Evolutionary conservation across 139 green algal species (phyloP).

Genomic region (Astrephomene gubernaculifera): DNA sequence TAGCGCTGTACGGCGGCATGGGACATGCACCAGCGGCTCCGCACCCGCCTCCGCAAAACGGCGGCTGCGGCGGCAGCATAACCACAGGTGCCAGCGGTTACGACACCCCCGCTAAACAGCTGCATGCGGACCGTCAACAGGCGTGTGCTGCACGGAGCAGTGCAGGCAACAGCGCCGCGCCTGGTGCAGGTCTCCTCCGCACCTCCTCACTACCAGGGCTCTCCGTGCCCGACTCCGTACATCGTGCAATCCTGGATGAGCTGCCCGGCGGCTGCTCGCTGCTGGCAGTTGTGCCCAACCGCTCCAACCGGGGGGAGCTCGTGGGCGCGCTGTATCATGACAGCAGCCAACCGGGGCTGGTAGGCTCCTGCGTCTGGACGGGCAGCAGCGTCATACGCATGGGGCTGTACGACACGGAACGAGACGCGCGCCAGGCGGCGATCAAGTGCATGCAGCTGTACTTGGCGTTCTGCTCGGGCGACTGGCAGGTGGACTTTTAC

Average conservation of each 20-base stretch:
- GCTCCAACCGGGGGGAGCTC: slow-evolving; percentile 27
- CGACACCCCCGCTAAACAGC: no score
- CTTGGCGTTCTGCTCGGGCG: slow-evolving; percentile 15
- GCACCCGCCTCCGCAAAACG: no score
- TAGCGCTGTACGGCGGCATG: no score
- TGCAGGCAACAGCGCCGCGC: no score
- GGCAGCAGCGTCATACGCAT: slow-evolving; percentile 21
- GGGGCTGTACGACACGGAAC: slow-evolving; percentile 45
- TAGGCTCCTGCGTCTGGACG: slow-evolving; percentile 16
- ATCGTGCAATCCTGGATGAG: slow-evolving; percentile 8
- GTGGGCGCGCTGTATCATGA: slow-evolving; percentile 21
- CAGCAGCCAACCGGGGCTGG: not conserved
- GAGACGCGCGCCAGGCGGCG: slow-evolving; percentile 32
- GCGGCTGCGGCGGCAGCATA: no score
- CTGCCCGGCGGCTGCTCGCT: not conserved
- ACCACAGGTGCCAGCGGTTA: no score
- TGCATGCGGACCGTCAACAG: no score
- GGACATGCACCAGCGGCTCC: no score
- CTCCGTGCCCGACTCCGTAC: no score
- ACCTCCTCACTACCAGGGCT: no score
- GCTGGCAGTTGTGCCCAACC: slow-evolving; percentile 6
- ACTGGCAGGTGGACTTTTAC: slow-evolving; percentile 30
- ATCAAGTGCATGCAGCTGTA: slow-evolving; percentile 47
- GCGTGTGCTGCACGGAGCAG: no score
- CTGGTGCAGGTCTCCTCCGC: no score